These are phyloP conservation scores for Plasmodium malariae DNA, from an alignment of 169 alveolate genomes.

Conservation along the genomic window DNA sequence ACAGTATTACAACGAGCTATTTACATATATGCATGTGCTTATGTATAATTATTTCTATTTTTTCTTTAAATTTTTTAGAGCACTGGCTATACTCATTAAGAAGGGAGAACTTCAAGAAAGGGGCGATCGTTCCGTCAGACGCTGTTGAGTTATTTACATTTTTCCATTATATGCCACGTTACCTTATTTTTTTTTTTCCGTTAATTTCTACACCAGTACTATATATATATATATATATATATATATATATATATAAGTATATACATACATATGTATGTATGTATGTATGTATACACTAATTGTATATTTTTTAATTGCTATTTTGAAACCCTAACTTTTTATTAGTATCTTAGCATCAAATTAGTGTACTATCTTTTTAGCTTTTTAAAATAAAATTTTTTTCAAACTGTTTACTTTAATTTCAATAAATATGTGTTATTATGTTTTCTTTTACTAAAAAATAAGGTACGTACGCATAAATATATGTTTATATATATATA, in stretches of 20 bases:
- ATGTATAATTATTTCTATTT: neutral
- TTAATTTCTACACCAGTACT: constrained; percentile 5
- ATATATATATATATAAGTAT: neutral
- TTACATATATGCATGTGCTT: constrained; percentile 7
- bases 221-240: neutral
- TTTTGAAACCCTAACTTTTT: neutral
- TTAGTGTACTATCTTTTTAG: neutral
- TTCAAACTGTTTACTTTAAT: neutral
- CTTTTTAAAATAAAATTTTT: neutral
- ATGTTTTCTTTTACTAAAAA: neutral
- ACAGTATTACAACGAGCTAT: no score
- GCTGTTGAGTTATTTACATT: no score
- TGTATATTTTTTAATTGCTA: neutral
- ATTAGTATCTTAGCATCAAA: neutral
- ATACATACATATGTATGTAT: neutral
- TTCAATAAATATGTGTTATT: neutral
- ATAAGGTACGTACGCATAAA: neutral
- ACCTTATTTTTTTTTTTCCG: constrained; percentile 1
- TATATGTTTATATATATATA: neutral
- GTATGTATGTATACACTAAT: neutral
- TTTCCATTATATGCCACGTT: no score
- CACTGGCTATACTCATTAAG: constrained; percentile 85
- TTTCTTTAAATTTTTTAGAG: constrained; percentile 77
- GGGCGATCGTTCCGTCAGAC: constrained; percentile 88
- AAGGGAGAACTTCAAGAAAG: constrained; percentile 89